Percentiles rank a stretch among this genome's conserved stretches.
phyloP scores from a whole-genome alignment of 108 stramenopile species.

The Discostella pseudostelligera region DNA sequence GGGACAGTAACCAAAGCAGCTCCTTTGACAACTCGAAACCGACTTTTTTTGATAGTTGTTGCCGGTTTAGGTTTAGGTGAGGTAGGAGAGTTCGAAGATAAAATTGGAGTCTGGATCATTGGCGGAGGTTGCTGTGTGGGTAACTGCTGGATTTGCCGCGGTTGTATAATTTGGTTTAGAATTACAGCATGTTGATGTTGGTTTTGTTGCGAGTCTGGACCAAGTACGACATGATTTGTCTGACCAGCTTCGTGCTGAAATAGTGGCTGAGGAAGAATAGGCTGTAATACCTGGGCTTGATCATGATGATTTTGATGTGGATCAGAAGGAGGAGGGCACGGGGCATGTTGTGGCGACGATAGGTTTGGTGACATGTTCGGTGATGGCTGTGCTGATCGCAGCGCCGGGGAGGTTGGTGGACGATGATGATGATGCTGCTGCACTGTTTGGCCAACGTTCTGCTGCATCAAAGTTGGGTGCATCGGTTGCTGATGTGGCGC shows the following conservation, averaged over 20 bases:
- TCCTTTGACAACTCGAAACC: constrained; percentile 40
- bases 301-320: neutral
- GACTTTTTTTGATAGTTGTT: constrained; percentile 28
- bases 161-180: constrained; percentile 8
- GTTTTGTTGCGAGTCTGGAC: neutral
- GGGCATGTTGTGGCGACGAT: neutral
- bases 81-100: constrained; percentile 6
- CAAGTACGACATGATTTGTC: no score
- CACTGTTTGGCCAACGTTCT: no score
- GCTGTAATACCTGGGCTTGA: neutral
- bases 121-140: constrained; percentile 19
- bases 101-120: constrained; percentile 30
- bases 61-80: constrained; percentile 1
- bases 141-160: constrained; percentile 9
- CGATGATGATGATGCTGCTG: neutral
- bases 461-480: neutral
- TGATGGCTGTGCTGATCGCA: neutral
- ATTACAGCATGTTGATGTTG: constrained; percentile 7
- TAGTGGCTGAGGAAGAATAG: neutral
- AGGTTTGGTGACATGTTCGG: neutral
- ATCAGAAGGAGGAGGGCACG: neutral
- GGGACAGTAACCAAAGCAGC: neutral
- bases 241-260: neutral
- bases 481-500: neutral
- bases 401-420: neutral